Base-by-base conservation (phyloP, 192 early-diverging fungal genomes). In the Coemansia sp. region DNA sequence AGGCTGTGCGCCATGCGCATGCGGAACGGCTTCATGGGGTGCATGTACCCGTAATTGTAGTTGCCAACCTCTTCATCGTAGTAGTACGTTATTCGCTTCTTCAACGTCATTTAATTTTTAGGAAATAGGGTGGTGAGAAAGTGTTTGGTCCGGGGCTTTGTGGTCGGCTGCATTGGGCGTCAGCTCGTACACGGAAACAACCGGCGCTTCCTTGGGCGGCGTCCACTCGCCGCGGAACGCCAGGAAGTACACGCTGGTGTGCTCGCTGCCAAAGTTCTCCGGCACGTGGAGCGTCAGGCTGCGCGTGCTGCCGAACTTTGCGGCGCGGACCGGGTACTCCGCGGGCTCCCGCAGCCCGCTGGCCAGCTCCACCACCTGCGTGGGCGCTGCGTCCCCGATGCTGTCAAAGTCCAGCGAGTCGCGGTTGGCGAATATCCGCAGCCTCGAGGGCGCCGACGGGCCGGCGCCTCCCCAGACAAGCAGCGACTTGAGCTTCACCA, bases 21-120 rank as follows among this genome's bases (percentile, higher is more conserved):
- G 50, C 97, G 84, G 31, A 91, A 87, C 26, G 97, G 97, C 76
- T 99, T 99, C 97, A 99, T 99, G 6, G 92, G 91, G 64, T 99
- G 97, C 31, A 87, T 91, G 79, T 84, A 82, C 45, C 91, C 93
- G 83, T 93, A 97, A 64, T 91, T 90, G 72, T 88, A 97, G 55
- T 87, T 78, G 28, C 90, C 90, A 18, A 93, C 82, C 21, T 87
- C 73, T 33, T 77, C 67, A 54, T 77, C 73, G 48, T 77, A 77
- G 53, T 77, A 77, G 60, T 77, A 77, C 2, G 73, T 57, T n/a
- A 77, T 63, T 49, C 73, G 73, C 47, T 77, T 77, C 23, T 58
- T 69, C 26, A 61, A 61, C 36, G 59, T n/a, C 63, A 74, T 74
- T 37, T 8, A 60, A 57, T 56, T 6, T 18, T 45, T 50, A 78